Percentiles rank a stretch among this genome's conserved stretches.
phyloP scores from a whole-genome alignment of 2,329 filamentous ascomycete genomes.

The Talaromyces sp. region DNA sequence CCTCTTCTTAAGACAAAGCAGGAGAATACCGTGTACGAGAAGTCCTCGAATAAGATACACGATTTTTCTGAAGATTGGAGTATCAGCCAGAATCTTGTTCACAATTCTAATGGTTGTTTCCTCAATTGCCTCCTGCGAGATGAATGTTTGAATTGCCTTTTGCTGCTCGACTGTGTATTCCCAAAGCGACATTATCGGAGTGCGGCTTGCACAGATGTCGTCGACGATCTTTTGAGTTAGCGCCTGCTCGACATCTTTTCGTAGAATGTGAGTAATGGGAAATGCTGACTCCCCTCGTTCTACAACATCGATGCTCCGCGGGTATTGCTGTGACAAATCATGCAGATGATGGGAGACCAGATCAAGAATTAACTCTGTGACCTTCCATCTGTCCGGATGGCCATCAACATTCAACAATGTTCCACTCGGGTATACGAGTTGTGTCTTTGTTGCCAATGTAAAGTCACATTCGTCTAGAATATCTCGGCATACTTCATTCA shows the following conservation, averaged over 20 bases:
- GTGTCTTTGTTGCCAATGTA: slow-evolving; percentile 52
- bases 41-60: slow-evolving; percentile 60
- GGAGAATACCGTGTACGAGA: slow-evolving; percentile 44
- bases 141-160: not conserved
- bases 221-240: not conserved
- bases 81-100: not conserved
- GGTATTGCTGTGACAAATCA: not conserved
- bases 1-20: slow-evolving; percentile 58
- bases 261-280: slow-evolving; percentile 3
- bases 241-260: not conserved
- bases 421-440: slow-evolving; percentile 58
- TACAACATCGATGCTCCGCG: not conserved
- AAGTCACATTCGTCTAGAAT: slow-evolving; percentile 64
- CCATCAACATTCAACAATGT: slow-evolving; percentile 50
- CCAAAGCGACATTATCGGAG: not conserved
- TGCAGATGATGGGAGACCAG: slow-evolving; percentile 31
- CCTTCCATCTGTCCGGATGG: slow-evolving; percentile 52
- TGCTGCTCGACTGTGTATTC: not conserved
- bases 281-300: slow-evolving; percentile 4
- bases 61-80: too few relatives aligned
- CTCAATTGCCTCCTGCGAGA: not conserved
- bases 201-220: not conserved
- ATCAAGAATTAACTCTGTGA: slow-evolving; percentile 41
- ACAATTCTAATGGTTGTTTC: not conserved
- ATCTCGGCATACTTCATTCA: slow-evolving; percentile 53